Conservation (phyloP, 2,329 filamentous ascomycete genomes). For the Dactylellina drechsleri region DNA sequence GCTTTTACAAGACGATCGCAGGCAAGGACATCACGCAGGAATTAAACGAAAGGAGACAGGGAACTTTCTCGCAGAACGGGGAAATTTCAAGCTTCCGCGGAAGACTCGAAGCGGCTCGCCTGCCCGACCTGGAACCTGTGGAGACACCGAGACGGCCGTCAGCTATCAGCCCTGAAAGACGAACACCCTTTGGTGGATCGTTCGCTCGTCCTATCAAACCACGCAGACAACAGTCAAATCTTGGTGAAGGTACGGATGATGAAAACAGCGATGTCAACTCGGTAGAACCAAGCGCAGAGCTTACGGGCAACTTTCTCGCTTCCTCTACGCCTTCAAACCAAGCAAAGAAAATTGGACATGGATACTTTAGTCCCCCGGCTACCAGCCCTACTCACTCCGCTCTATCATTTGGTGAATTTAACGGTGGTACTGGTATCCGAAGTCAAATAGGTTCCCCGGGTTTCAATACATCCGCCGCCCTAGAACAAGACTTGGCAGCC, state of each 20-base stretch:
- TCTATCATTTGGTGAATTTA: conserved; percentile 42
- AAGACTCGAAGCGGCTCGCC: conserved; percentile 33
- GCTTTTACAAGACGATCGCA: conserved; percentile 44
- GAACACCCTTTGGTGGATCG: conserved; percentile 38
- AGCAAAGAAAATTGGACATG: conserved; percentile 36
- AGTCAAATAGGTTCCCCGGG: conserved; percentile 38
- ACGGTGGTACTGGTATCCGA: conserved; percentile 11
- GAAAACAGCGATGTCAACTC: conserved; percentile 44
- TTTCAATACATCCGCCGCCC: conserved; percentile 46
- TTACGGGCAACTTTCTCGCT: conserved; percentile 50
- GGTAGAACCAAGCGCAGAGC: conserved; percentile 40
- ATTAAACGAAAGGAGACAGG: conserved; percentile 45
- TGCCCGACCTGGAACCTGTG: conserved; percentile 27
- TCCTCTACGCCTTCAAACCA: conserved; percentile 39
- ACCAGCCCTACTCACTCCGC: conserved; percentile 46
- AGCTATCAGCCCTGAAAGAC: conserved; percentile 39
- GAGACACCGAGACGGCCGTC: conserved; percentile 39
- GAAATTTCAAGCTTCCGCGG: conserved; percentile 51
- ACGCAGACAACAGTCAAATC: conserved; percentile 42
- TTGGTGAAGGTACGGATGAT: conserved; percentile 34
- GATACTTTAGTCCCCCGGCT: conserved; percentile 47
- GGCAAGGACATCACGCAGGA: conserved; percentile 52
- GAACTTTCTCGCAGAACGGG: conserved; percentile 42
- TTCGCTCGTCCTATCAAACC: conserved; percentile 42
- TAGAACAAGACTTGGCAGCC: conserved; percentile 42